Percentiles rank a stretch among this genome's conserved stretches.
Evolutionary conservation across 305 asterid species (phyloP).

Genomic region (Lippia alba): DNA sequence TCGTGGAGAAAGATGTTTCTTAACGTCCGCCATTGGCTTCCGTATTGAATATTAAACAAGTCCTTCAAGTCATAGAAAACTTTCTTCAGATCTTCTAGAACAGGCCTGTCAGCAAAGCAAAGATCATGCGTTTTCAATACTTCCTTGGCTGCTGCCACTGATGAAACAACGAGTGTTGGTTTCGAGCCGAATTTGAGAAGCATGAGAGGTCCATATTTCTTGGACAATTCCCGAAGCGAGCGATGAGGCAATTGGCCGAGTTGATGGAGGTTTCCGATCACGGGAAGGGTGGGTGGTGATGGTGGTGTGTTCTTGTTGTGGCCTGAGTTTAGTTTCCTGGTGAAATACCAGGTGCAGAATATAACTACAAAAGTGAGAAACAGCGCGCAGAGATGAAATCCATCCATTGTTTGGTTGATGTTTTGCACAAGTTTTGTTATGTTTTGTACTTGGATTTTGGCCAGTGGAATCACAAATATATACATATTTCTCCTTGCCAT

Average conservation of each 20-base stretch:
- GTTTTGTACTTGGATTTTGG: too few species aligned
- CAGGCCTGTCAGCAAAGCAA: slow-evolving; percentile 18
- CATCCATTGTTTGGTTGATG: background rate
- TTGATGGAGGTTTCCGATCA: slow-evolving; percentile 49
- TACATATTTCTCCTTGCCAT: too few species aligned
- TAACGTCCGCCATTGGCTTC: slow-evolving; percentile 18
- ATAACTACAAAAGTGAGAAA: background rate
- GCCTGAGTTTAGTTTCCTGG: background rate
- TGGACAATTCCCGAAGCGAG: slow-evolving; percentile 22
- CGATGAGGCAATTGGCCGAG: slow-evolving; percentile 35
- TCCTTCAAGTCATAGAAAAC: slow-evolving; percentile 18
- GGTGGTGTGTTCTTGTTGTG: background rate
- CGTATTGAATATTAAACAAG: background rate
- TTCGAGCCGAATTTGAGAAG: slow-evolving; percentile 27
- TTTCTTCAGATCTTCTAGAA: background rate
- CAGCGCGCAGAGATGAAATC: background rate
- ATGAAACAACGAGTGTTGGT: slow-evolving; percentile 27
- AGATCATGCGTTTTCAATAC: slow-evolving; percentile 24
- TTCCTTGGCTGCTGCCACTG: slow-evolving; percentile 21
- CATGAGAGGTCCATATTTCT: slow-evolving; percentile 30
- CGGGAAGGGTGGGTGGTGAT: slow-evolving; percentile 25
- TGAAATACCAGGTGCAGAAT: background rate
- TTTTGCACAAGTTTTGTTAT: background rate
- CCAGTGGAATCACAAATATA: too few species aligned
- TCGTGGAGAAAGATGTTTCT: slow-evolving; percentile 14